Evolutionary conservation across 2,329 filamentous ascomycete species (phyloP).

Genomic region (Ilyonectria robusta): DNA sequence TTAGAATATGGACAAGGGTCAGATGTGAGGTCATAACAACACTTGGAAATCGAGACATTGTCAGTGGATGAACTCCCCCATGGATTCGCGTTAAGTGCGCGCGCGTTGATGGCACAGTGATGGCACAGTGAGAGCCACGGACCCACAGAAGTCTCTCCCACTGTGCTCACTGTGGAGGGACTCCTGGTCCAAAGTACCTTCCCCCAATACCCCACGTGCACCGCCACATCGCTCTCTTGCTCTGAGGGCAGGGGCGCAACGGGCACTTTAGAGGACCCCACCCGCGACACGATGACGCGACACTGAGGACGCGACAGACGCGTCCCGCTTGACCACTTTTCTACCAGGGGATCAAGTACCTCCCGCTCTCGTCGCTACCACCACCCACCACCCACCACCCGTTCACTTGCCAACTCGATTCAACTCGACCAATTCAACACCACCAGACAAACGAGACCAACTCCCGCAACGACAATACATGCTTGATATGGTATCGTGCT

Average conservation of each 20-base stretch:
- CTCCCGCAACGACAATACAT: neutral
- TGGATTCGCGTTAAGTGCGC: conserved; percentile 1
- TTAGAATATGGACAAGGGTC: neutral
- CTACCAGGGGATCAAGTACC: conserved; percentile 17
- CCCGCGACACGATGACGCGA: conserved; percentile 14
- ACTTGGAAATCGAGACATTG: conserved; percentile 12
- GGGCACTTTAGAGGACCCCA: conserved; percentile 28
- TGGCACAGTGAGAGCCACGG: neutral
- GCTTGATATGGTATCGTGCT: conserved; percentile 42
- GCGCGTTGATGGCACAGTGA: neutral
- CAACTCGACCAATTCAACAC: conserved; percentile 21
- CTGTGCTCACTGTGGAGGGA: conserved; percentile 16
- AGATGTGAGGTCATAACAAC: conserved; percentile 8
- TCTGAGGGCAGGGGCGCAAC: neutral
- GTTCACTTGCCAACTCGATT: conserved; percentile 14
- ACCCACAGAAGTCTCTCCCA: neutral
- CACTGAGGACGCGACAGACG: conserved; percentile 13
- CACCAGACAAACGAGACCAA: neutral
- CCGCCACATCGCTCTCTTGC: conserved; percentile 16
- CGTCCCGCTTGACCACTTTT: conserved; percentile 32
- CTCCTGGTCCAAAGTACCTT: neutral
- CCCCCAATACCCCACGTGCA: neutral
- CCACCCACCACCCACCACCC: neutral
- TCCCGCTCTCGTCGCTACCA: neutral
- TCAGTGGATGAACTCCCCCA: conserved; percentile 1